phyloP scores from a whole-genome alignment of 306 rosid genomes.

The Quillaja saponaria region DNA sequence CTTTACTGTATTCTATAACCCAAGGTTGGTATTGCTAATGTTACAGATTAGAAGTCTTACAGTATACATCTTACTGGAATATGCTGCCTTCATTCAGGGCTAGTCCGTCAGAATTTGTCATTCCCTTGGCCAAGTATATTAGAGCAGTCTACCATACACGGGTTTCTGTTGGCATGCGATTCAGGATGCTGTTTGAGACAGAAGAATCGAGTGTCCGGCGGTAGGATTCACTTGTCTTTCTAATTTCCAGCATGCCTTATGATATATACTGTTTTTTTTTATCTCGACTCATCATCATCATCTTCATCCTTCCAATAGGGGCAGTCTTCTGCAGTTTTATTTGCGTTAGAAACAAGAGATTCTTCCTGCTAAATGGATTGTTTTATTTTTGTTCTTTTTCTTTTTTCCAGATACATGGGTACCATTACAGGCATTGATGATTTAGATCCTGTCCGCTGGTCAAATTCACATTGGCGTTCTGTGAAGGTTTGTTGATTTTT shows the following conservation, averaged over 20 bases:
- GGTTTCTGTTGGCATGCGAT: slow-evolving; percentile 77
- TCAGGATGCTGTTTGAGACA: slow-evolving; percentile 81
- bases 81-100: slow-evolving; percentile 39
- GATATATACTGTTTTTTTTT: background rate
- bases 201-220: slow-evolving; percentile 80
- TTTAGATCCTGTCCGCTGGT: slow-evolving; percentile 70
- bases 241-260: slow-evolving; percentile 1
- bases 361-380: slow-evolving; percentile 15
- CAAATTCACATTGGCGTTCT: slow-evolving; percentile 79
- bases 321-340: background rate
- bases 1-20: slow-evolving; percentile 64
- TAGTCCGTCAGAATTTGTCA: slow-evolving; percentile 72
- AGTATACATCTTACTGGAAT: slow-evolving; percentile 14
- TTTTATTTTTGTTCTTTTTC: background rate
- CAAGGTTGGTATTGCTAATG: slow-evolving; percentile 44
- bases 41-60: slow-evolving; percentile 5
- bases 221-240: slow-evolving; percentile 34
- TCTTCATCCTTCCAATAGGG: background rate
- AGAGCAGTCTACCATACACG: slow-evolving; percentile 71
- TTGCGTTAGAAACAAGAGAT: background rate
- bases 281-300: too few species aligned
- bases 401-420: slow-evolving; percentile 64
- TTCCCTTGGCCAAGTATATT: slow-evolving; percentile 70
- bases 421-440: slow-evolving; percentile 75
- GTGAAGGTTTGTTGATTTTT: slow-evolving; percentile 61